phyloP scores from a whole-genome alignment of 169 alveolate genomes.

The Cryptosporidium ubiquitum region DNA sequence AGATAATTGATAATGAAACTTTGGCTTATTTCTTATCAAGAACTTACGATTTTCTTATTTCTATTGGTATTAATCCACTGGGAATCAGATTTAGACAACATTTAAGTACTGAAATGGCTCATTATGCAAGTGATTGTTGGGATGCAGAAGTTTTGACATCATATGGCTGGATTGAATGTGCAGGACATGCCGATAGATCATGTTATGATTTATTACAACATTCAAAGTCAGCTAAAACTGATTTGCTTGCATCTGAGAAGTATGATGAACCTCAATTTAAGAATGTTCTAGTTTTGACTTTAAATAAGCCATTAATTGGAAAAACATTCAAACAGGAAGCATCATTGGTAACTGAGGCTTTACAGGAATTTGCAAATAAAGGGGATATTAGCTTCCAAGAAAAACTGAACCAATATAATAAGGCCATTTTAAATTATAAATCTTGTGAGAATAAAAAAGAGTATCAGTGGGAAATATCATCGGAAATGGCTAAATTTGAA shows the following conservation, averaged over 20 bases:
- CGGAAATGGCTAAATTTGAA: constrained; percentile 88
- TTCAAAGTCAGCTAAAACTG: constrained; percentile 88
- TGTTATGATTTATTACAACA: constrained; percentile 94
- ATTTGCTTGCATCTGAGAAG: constrained; percentile 90
- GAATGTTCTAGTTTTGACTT: constrained; percentile 81
- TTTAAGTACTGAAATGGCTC: constrained; percentile 97
- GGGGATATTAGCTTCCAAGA: constrained; percentile 76
- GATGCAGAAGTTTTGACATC: constrained; percentile 97
- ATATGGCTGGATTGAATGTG: constrained; percentile 97
- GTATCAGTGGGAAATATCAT: constrained; percentile 74
- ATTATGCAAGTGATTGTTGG: constrained; percentile 99
- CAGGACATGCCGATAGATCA: constrained; percentile 97
- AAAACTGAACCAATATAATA: constrained; percentile 48
- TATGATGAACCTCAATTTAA: constrained; percentile 89
- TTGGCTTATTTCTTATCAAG: constrained; percentile 96
- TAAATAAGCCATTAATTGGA: constrained; percentile 90
- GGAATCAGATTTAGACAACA: constrained; percentile 97
- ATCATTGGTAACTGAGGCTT: constrained; percentile 44
- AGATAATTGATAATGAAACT: constrained; percentile 93
- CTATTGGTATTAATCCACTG: constrained; percentile 90
- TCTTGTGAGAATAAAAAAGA: neutral
- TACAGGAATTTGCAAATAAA: constrained; percentile 76
- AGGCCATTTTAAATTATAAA: neutral
- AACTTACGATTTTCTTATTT: constrained; percentile 91
- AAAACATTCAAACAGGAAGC: constrained; percentile 87